Conservation (phyloP, 2,329 filamentous ascomycete species). For the Aureobasidium leucospermi region DNA sequence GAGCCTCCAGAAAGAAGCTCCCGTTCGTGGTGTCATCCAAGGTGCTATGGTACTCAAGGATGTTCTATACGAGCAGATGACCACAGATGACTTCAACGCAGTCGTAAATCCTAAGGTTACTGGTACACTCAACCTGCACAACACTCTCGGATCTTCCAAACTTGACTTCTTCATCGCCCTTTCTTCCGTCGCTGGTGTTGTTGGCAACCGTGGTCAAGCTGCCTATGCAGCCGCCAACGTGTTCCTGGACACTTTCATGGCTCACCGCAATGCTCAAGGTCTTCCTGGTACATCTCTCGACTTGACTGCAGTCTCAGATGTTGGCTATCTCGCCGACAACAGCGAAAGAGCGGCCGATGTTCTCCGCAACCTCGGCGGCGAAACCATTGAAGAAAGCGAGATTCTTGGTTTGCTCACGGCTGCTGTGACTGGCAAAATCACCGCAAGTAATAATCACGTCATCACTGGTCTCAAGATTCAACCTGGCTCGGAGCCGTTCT, state of each 20-base stretch:
- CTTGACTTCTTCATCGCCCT: slow-evolving; percentile 27
- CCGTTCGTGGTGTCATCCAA: slow-evolving; percentile 20
- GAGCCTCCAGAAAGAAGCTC: not conserved
- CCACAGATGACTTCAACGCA: slow-evolving; percentile 17
- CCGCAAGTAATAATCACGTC: slow-evolving; percentile 1
- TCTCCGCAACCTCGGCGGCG: not conserved
- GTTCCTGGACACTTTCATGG: slow-evolving; percentile 21
- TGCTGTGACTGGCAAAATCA: slow-evolving; percentile 5
- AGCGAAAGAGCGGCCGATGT: slow-evolving; percentile 13
- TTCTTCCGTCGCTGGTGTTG: slow-evolving; percentile 16
- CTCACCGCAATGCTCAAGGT: slow-evolving; percentile 34
- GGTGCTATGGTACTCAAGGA: slow-evolving; percentile 7
- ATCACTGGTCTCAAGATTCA: slow-evolving; percentile 10
- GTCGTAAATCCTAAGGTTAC: slow-evolving; percentile 22
- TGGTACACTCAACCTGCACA: slow-evolving; percentile 25
- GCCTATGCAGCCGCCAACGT: slow-evolving; percentile 18
- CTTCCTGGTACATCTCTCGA: slow-evolving; percentile 44
- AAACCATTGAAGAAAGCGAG: slow-evolving; percentile 1
- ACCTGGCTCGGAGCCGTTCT: not conserved
- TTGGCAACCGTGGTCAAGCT: slow-evolving; percentile 15
- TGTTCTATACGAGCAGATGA: slow-evolving; percentile 18
- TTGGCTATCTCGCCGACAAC: slow-evolving; percentile 26
- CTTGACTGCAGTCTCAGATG: slow-evolving; percentile 43
- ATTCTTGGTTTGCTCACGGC: slow-evolving; percentile 2
- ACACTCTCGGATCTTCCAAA: not conserved